Conservation (phyloP, 2,329 filamentous ascomycete genomes). For the Talaromyces sp. region DNA sequence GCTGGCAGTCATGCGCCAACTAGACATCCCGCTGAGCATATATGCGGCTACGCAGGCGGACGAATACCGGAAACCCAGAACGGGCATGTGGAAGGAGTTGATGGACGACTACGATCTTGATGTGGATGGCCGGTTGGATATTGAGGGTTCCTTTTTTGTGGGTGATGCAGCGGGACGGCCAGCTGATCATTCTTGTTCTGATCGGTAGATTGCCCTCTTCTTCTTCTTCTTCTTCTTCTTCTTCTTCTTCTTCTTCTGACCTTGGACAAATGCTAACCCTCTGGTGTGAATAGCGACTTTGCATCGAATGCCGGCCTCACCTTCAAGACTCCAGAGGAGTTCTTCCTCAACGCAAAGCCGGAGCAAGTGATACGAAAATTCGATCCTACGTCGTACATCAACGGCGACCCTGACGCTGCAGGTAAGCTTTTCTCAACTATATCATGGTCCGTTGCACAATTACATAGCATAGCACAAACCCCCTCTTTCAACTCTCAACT, state of each 20-base stretch:
- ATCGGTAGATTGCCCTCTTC: conserved; percentile 53
- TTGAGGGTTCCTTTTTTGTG: conserved; percentile 71
- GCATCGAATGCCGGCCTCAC: conserved; percentile 75
- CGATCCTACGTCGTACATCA: conserved; percentile 57
- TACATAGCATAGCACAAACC: not conserved
- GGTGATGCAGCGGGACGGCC: conserved; percentile 68
- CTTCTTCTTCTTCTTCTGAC: not conserved
- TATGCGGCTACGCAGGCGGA: conserved; percentile 86
- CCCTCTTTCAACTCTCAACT: not conserved
- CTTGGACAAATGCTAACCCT: conserved; percentile 12
- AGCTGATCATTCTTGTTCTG: conserved; percentile 55
- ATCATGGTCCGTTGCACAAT: not conserved
- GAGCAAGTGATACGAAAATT: conserved; percentile 65
- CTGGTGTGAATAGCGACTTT: conserved; percentile 57
- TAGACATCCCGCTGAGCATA: conserved; percentile 66
- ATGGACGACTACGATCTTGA: conserved; percentile 56
- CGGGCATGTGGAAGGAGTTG: conserved; percentile 78
- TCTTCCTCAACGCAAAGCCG: conserved; percentile 65
- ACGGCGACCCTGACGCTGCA: conserved; percentile 21
- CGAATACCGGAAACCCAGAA: conserved; percentile 76
- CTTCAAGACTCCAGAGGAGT: conserved; percentile 88
- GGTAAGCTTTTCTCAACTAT: conserved; percentile 21
- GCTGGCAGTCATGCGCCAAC: conserved; percentile 58
- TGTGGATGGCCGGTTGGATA: conserved; percentile 55
- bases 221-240: too few species aligned